Base-by-base conservation (phyloP, 345 rosid genomes). In the Nasturtium officinale region DNA sequence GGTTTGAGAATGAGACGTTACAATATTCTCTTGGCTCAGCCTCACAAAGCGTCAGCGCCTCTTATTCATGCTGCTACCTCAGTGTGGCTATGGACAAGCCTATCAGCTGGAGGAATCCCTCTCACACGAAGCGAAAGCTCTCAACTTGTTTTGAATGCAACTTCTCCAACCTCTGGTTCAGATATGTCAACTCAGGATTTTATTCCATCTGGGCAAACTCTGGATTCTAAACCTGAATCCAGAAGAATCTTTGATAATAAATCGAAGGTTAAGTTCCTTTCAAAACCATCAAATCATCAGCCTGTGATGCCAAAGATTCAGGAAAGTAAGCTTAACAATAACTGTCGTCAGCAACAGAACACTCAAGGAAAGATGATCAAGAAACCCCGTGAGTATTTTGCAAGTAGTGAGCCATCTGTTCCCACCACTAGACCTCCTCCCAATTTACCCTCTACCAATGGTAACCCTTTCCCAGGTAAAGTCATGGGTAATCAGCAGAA, bases 1-100 rank as follows among this genome's bases (percentile, higher is more conserved):
- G 96, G 88, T 64, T 77, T 90, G 84, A 84, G 98, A 3, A 79
- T 93, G 91, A 87, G 97, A 74, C 84, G 97, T 61, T 93, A 93
- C 75, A 93, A 93, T 63, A 88, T 93, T 74, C 90, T 93, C 10
- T 75, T 93, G 64, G 97, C 98, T 2, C 97, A 90, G 74, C 98
- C 98, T 9, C 82, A 67, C 2, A 79, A 73, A 63, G 96, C 94
- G 2, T 90, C 98, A 0, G 92, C 83, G 42, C 87, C 97, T 1
- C 85, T 93, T 0, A 42, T 90, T 73, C 89, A 92, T 25, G 98
- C 98, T 15, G 98, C 97, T 0, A 93, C 70, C 73, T 83, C 85
- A 25, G 89, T 93, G 5, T 93, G 97, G 98, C 91, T 89, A 28
- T 93, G 97, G 97, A 87, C 87, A 1, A 87, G 87, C 54, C 82